A percentile compares a stretch with the other conserved stretches of the same genome.
These are phyloP conservation scores for Cordyceps fumosorosea DNA, from an alignment of 2,329 filamentous ascomycete species.

Conservation along the genomic window DNA sequence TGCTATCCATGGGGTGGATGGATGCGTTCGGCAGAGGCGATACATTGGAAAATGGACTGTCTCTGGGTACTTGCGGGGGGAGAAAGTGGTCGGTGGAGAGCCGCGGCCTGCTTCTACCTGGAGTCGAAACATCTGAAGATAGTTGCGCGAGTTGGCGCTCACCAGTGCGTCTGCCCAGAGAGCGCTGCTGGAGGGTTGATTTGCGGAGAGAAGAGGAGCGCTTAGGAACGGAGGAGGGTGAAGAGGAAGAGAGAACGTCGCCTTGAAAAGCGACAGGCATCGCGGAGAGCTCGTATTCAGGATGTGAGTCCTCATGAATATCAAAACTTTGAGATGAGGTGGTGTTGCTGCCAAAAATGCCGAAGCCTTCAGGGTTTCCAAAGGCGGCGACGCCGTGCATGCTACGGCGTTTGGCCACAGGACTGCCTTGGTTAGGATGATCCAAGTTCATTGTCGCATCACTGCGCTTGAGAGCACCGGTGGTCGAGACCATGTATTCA, in stretches of 20 bases:
- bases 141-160: conserved; percentile 49
- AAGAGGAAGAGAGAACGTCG: conserved; percentile 30
- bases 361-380: conserved; percentile 52
- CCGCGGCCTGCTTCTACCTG: conserved; percentile 59
- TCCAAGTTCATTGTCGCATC: conserved; percentile 87
- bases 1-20: conserved; percentile 41
- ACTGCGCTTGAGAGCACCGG: conserved; percentile 85
- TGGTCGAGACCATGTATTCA: conserved; percentile 31
- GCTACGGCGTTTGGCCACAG: conserved; percentile 85
- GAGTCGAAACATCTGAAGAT: conserved; percentile 47
- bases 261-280: conserved; percentile 24
- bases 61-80: conserved; percentile 52
- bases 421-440: conserved; percentile 69
- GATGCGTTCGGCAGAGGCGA: conserved; percentile 47
- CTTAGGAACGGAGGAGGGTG: conserved; percentile 52
- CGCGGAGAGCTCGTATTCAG: conserved; percentile 48
- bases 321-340: conserved; percentile 41
- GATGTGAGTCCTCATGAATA: conserved; percentile 40
- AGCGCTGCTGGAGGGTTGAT: conserved; percentile 83
- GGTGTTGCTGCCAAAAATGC: conserved; percentile 63
- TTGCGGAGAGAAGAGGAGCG: conserved; percentile 73
- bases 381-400: conserved; percentile 67
- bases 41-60: conserved; percentile 57
- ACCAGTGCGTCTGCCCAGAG: conserved; percentile 53
- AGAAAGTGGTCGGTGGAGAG: conserved; percentile 75